Evolutionary conservation across 495 filamentous ascomycete species (phyloP).

Genomic region (Hypoxylon cercidicola): DNA sequence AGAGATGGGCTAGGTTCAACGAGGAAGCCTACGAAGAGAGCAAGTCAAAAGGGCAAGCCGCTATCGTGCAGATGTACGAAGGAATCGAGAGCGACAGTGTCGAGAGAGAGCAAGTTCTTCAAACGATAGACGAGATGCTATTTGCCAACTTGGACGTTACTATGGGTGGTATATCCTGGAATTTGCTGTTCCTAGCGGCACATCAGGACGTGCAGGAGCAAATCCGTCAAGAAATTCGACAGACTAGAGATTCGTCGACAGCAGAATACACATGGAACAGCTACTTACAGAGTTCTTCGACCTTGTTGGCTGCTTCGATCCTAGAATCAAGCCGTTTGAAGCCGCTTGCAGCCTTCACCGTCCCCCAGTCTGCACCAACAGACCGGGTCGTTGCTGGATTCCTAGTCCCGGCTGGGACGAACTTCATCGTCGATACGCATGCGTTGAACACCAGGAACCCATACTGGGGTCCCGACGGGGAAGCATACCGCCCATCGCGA

Average conservation of each 20-base stretch:
- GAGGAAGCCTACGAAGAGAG: neutral
- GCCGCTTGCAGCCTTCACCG: conserved; percentile 51
- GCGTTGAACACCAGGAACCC: conserved; percentile 52
- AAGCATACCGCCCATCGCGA: conserved; percentile 12
- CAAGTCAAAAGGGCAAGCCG: conserved; percentile 3
- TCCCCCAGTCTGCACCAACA: conserved; percentile 50
- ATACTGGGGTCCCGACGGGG: conserved; percentile 46
- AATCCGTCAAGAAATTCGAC: conserved; percentile 41
- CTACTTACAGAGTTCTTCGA: conserved; percentile 37
- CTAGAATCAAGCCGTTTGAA: conserved; percentile 49
- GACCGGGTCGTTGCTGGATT: conserved; percentile 43
- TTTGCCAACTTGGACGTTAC: conserved; percentile 62
- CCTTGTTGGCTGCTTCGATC: conserved; percentile 47
- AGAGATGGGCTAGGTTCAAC: neutral
- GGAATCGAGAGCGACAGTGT: conserved; percentile 9
- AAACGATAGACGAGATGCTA: conserved; percentile 58
- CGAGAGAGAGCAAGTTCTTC: conserved; percentile 42
- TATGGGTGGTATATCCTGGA: conserved; percentile 52
- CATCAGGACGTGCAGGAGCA: conserved; percentile 42
- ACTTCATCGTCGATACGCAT: conserved; percentile 52
- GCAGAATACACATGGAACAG: neutral
- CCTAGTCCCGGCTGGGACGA: conserved; percentile 43
- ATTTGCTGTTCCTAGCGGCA: conserved; percentile 51
- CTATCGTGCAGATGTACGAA: conserved; percentile 33
- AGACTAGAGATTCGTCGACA: neutral